Evolutionary conservation across 2,329 filamentous ascomycete species (phyloP), one percentile per base, ranked within the genome.

Genomic region (Aspergillus uvarum): DNA sequence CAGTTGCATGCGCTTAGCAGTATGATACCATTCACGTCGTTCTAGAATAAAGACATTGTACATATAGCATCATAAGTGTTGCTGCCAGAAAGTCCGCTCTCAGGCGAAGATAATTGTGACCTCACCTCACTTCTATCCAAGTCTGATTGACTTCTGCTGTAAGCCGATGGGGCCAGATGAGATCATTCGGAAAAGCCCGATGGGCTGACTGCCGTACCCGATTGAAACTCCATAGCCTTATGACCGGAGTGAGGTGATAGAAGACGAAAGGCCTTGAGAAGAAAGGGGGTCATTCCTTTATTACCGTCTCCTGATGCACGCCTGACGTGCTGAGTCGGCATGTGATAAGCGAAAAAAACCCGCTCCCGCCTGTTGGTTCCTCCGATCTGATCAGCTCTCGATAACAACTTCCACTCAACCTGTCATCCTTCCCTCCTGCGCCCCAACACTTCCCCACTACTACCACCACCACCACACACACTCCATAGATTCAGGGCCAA

Each of bases 291-390:
- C 38, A 44, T 19, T 44, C 38, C 38, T 44, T 44, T 44, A 44
- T n/a, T 44, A 21, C 29, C 31, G 22, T 55, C 53, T 48, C 53
- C 44, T 55, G 53, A 55, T 48, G 53, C 38, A 19, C 35, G 24
- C 32, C 51, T 53, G 51, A 53, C 51, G 51, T 53, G 58, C 49
- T 14, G 35, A 51, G 54, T 16, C 56, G 59, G 58, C 61, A 67
- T 66, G 63, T 67, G 62, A 67, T 60, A 61, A 56, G 64, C 63
- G 59, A 63, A 58, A 60, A 65, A 58, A 66, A 42, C 60, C 60
- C 55, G 55, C 49, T 60, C 61, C 60, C 59, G 54, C 56, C 61
- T 54, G 53, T 54, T 48, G 49, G 35, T 22, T 44, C 38, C 44
- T 54, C 26, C 56, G 51, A 38, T 42, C 26, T 42, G 38, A 58